Evolutionary conservation across 2,329 filamentous ascomycete genomes (phyloP).

Genomic region (Trichoderma endophyticum): DNA sequence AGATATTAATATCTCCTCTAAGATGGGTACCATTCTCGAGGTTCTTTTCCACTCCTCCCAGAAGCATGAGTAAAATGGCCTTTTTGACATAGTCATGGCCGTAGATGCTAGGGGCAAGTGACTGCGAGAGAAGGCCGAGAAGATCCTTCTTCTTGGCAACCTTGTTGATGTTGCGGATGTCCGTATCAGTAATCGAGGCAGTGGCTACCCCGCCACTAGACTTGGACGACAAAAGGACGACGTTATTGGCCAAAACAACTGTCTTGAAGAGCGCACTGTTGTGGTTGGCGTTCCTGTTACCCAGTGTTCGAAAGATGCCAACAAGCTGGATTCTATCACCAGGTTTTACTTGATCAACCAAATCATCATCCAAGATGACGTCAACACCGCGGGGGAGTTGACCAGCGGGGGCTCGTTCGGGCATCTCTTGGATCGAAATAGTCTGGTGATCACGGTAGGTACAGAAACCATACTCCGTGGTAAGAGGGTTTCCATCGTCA

Average conservation of each 20-base stretch:
- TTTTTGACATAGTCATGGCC: constrained; percentile 98
- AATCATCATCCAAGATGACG: constrained; percentile 92
- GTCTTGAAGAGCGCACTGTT: constrained; percentile 95
- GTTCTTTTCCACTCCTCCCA: constrained; percentile 98
- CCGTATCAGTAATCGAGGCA: constrained; percentile 88
- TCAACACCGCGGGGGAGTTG: constrained; percentile 94
- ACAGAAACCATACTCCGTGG: constrained; percentile 94
- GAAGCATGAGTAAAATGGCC: constrained; percentile 89
- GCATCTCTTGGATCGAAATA: constrained; percentile 99
- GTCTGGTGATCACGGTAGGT: constrained; percentile 96
- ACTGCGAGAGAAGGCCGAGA: constrained; percentile 89
- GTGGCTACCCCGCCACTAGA: constrained; percentile 92
- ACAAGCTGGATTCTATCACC: constrained; percentile 95
- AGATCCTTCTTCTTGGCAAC: constrained; percentile 91
- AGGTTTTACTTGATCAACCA: constrained; percentile 92
- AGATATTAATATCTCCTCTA: constrained; percentile 96
- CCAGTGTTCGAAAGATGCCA: constrained; percentile 91
- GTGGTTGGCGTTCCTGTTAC: constrained; percentile 87
- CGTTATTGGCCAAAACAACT: constrained; percentile 87
- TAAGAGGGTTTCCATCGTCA: constrained; percentile 84
- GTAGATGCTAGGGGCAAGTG: constrained; percentile 92
- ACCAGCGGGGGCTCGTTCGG: constrained; percentile 89
- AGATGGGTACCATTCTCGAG: constrained; percentile 96
- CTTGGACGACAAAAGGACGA: constrained; percentile 92
- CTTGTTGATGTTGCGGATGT: constrained; percentile 99